Base-by-base conservation (phyloP, 305 asterid genomes). In the Fraxinus paxiana region DNA sequence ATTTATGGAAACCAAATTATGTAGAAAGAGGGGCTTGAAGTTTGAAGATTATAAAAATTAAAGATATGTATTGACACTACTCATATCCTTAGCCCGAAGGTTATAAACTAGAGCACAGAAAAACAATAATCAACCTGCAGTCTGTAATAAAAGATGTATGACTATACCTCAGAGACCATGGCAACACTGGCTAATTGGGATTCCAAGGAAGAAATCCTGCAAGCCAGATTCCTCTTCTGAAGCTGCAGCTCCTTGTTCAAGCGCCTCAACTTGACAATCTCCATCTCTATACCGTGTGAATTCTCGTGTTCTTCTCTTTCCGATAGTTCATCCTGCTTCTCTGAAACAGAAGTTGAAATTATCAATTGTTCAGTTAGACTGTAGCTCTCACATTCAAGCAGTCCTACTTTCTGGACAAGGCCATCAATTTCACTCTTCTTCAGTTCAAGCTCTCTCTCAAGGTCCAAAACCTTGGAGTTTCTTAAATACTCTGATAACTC, bases 191-290 rank as follows among this genome's bases (percentile, higher is more conserved):
- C 84, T 77, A 94, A 83, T 75, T 88, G 92, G 75, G 94, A 84
- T 76, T 94, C 97, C 91, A 94, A 73, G 13, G 89, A 84, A 30
- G 97, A 87, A 83, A 94, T 84, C 82, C 87, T 89, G 81, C 96
- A 86, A 84, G 89, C 88, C 59, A 94, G 93, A 84, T 88, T 90
- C 83, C 98, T 92, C 90, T 92, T 94, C 81, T 92, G 94, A 80
- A 94, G 92, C 90, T 94, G 98, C 83, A 94, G 89, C 92, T 94
- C 98, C 86, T 92, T 94, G 87, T 94, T 94, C 91, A 94, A 74
- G 48, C 98, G 89, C 88, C 94, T 93, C 85, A 94, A 79, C 91
- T 94, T 96, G 3, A 94, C 87, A 73, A 92, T 93, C 88, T 94
- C 98, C 89, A 94, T 85, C 84, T 92, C 98, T 71, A 84, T 85